These are phyloP conservation scores for Jacaranda copaia DNA, from an alignment of 257 asterid species.

Conservation along the genomic window DNA sequence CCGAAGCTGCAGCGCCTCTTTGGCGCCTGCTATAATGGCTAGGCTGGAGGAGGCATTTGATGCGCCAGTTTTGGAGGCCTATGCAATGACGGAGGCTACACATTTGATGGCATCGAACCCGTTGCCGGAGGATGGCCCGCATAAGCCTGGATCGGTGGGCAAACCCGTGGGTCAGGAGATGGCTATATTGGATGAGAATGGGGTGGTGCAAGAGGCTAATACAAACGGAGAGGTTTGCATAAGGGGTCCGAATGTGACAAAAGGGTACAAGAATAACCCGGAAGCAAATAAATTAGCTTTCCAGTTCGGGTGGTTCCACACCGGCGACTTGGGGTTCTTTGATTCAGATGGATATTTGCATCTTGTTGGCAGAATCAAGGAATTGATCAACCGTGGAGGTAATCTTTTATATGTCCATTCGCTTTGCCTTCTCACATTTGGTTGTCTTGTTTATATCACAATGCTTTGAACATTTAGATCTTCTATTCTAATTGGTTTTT, in stretches of 20 bases:
- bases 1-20: slow-evolving; percentile 96
- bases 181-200: slow-evolving; percentile 77
- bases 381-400: slow-evolving; percentile 97
- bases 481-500: too few relatives aligned
- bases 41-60: slow-evolving; percentile 86
- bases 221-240: slow-evolving; percentile 85
- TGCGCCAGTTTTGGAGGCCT: slow-evolving; percentile 91
- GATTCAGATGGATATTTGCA: slow-evolving; percentile 87
- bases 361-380: slow-evolving; percentile 95
- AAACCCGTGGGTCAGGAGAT: slow-evolving; percentile 93
- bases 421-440: too few relatives aligned
- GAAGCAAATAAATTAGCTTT: slow-evolving; percentile 87
- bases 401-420: slow-evolving; percentile 22
- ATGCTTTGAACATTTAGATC: too few relatives aligned
- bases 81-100: slow-evolving; percentile 95
- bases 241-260: slow-evolving; percentile 85
- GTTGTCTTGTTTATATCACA: too few relatives aligned
- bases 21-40: slow-evolving; percentile 84
- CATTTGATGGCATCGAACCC: slow-evolving; percentile 95
- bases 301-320: slow-evolving; percentile 87
- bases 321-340: slow-evolving; percentile 80
- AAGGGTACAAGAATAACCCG: slow-evolving; percentile 83
- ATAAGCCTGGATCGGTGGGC: slow-evolving; percentile 84
- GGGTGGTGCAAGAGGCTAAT: slow-evolving; percentile 62
- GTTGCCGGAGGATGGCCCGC: slow-evolving; percentile 79